phyloP scores from a whole-genome alignment of 148 eudicot species.

The Silene conica region DNA sequence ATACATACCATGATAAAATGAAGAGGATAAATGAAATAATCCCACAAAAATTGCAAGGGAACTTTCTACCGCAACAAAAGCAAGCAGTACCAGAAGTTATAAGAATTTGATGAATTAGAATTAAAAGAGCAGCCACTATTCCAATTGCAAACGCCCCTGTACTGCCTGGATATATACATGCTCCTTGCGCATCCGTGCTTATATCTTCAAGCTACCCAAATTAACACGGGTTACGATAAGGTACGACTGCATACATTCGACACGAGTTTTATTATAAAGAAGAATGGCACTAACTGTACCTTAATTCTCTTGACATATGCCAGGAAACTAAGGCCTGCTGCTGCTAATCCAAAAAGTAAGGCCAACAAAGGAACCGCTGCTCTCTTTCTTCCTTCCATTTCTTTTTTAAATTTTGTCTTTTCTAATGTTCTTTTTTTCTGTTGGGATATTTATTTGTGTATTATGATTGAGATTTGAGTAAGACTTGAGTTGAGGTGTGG shows the following conservation, averaged over 20 bases:
- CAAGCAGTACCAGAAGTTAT: slow-evolving; percentile 15
- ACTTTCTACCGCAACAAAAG: slow-evolving; percentile 24
- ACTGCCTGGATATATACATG: slow-evolving; percentile 16
- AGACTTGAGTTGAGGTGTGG: background rate
- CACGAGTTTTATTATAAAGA: background rate
- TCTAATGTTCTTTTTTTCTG: too few species aligned
- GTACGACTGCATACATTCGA: too few species aligned
- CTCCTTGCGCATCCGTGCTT: background rate
- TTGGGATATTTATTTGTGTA: background rate
- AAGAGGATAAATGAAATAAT: slow-evolving; percentile 8
- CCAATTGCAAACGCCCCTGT: slow-evolving; percentile 18
- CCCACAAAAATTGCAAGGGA: background rate
- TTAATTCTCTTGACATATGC: slow-evolving; percentile 19
- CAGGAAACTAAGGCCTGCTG: slow-evolving; percentile 12
- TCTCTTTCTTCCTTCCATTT: slow-evolving; percentile 4
- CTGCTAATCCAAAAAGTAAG: slow-evolving; percentile 1
- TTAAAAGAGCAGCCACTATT: slow-evolving; percentile 14
- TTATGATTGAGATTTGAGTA: background rate
- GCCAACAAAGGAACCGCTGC: background rate
- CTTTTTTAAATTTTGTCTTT: background rate
- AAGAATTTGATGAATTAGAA: slow-evolving; percentile 17
- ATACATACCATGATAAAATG: slow-evolving; percentile 23
- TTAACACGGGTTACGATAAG: background rate
- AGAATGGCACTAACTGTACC: background rate
- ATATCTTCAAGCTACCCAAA: slow-evolving; percentile 15